Evolutionary conservation across 495 filamentous ascomycete genomes (phyloP), one percentile per base, ranked within the genome.

Genomic region (Neurospora sp.): DNA sequence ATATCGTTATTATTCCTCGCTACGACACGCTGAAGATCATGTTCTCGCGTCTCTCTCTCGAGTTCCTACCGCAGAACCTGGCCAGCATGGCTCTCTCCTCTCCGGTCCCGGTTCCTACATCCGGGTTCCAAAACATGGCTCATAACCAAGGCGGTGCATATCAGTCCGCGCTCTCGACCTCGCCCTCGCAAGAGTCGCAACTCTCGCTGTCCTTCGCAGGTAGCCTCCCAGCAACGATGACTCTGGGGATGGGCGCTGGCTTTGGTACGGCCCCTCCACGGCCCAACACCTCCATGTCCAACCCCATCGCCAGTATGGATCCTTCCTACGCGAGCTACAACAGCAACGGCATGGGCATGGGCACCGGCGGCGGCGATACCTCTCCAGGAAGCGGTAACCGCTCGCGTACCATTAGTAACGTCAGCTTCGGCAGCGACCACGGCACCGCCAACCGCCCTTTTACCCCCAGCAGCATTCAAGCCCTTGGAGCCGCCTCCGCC

Each of bases 21-120:
- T 93, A 94, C 81, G 93, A 97, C 70, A 88, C 89, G 13, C 88
- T 99, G 36, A 93, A 95, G 80, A 87, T 89, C 11, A 96, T 94
- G 36, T 98, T 99, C 83, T 97, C 94, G 11, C 89, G 94, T 13
- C 88, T 99, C 19, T 92, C 90, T 11, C 89, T 99, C 8, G 95
- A 98, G 75, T 87, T 89, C 87, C 86, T 85, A 84, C 95, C 85
- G 86, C 93, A 83, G 81, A 92, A 74, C 80, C 86, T 80, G 80
- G 81, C 81, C 8, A 80, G 78, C 28, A 81, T 83, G 71, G 84
- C 85, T 4, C 75, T 86, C 15, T 81, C 83, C 10, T 85, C 83
- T 7, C 84, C 71, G 42, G 79, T 74, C 69, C 80, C 69, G 2
- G 78, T 77, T 74, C 81, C 74, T 85, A 88, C 72, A 82, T 83